phyloP scores from a whole-genome alignment of 2,329 filamentous ascomycete genomes.

The Penicillium sumatraense region DNA sequence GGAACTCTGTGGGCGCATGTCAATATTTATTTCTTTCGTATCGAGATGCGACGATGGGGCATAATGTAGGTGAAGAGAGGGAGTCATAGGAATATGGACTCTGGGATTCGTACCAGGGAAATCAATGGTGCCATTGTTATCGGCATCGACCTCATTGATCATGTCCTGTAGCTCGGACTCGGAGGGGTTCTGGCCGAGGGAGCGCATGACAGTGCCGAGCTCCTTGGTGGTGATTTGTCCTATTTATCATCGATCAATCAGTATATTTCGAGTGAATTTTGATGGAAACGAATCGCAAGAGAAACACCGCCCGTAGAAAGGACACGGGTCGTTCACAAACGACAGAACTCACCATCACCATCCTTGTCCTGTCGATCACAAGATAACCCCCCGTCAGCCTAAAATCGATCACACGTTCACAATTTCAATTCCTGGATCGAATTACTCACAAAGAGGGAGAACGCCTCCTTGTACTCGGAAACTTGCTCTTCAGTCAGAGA shows the following conservation, averaged over 20 bases:
- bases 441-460: constrained; percentile 95
- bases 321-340: constrained; percentile 1
- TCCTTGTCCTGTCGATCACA: constrained; percentile 73
- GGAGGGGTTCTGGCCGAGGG: constrained; percentile 85
- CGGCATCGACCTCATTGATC: constrained; percentile 92
- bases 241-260: constrained; percentile 46
- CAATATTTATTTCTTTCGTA: constrained; percentile 12
- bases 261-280: background rate
- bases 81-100: background rate
- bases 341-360: constrained; percentile 75
- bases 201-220: constrained; percentile 88
- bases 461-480: constrained; percentile 99
- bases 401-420: constrained; percentile 4
- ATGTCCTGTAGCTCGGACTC: constrained; percentile 90
- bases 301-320: background rate
- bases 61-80: background rate
- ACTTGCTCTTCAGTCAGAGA: constrained; percentile 99
- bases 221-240: constrained; percentile 93
- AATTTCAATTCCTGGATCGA: constrained; percentile 1
- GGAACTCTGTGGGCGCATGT: constrained; percentile 66
- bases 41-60: background rate
- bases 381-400: constrained; percentile 23
- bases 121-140: constrained; percentile 92
- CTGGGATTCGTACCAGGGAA: constrained; percentile 72
- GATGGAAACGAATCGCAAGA: background rate